These are phyloP conservation scores for Lanmaoa pseudosensibilis DNA, from an alignment of 768 basidiomycete genomes.

Conservation along the genomic window DNA sequence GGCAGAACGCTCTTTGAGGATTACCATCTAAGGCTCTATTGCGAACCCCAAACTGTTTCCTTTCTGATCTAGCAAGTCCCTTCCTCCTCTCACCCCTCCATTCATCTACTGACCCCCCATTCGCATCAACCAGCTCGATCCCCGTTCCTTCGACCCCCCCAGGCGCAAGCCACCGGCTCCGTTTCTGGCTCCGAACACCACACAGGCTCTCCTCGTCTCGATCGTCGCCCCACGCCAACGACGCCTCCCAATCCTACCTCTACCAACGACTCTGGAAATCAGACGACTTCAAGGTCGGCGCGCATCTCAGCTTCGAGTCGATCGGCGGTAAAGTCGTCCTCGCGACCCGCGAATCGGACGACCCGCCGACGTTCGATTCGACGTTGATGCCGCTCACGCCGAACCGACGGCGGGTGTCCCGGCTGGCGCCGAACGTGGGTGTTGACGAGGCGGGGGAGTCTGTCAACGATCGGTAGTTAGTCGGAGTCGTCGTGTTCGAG, in stretches of 20 bases:
- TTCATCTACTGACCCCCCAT: background rate
- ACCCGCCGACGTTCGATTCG: background rate
- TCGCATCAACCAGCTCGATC: constrained; percentile 47
- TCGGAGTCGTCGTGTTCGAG: background rate
- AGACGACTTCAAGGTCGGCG: constrained; percentile 62
- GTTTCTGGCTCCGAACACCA: constrained; percentile 60
- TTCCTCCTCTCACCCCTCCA: background rate
- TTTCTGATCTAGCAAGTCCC: constrained; percentile 62
- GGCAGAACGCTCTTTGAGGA: constrained; percentile 56
- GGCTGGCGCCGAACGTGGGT: constrained; percentile 6
- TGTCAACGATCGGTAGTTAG: constrained; percentile 14
- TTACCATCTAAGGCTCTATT: constrained; percentile 50
- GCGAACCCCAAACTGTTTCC: constrained; percentile 50
- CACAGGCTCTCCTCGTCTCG: constrained; percentile 29
- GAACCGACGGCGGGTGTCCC: constrained; percentile 5
- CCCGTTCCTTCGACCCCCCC: constrained; percentile 53
- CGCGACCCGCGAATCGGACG: constrained; percentile 34
- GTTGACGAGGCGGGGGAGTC: constrained; percentile 8
- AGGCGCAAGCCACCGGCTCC: constrained; percentile 61
- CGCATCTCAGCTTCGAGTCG: constrained; percentile 52
- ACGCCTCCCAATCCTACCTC: constrained; percentile 46
- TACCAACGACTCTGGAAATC: constrained; percentile 69
- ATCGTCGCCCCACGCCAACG: constrained; percentile 26
- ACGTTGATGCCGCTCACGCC: background rate
- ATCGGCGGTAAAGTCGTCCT: constrained; percentile 51